phyloP scores from a whole-genome alignment of 495 filamentous ascomycete genomes.

The Penicillium coffeae region DNA sequence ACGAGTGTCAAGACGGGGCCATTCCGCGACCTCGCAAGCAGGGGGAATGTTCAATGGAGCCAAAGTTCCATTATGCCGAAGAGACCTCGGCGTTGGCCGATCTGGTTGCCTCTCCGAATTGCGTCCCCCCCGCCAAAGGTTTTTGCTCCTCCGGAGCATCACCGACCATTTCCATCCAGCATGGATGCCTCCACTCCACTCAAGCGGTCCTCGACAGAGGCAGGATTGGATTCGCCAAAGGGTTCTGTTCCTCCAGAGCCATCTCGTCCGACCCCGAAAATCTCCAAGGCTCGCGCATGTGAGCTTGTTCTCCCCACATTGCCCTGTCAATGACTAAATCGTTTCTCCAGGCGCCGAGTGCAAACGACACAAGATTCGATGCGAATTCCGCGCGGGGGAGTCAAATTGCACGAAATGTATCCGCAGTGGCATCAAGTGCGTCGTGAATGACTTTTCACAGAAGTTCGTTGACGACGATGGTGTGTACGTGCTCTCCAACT shows the following conservation, averaged over 20 bases:
- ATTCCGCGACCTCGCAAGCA: no score
- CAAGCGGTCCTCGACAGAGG: conserved; percentile 43
- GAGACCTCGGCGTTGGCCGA: conserved; percentile 9
- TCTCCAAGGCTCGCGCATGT: conserved; percentile 49
- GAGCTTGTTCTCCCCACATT: conserved; percentile 21
- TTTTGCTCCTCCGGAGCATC: conserved; percentile 38
- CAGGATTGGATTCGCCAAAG: conserved; percentile 33
- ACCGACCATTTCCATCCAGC: conserved; percentile 24
- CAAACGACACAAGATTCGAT: conserved; percentile 48
- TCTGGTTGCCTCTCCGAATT: background rate
- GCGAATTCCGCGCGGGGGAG: conserved; percentile 42
- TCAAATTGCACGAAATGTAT: conserved; percentile 43
- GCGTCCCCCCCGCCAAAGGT: conserved; percentile 9
- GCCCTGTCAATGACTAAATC: conserved; percentile 3
- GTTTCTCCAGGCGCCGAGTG: conserved; percentile 40
- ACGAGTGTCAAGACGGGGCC: no score
- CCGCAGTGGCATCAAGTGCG: conserved; percentile 45
- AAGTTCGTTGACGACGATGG: conserved; percentile 49
- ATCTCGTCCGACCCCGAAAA: conserved; percentile 27
- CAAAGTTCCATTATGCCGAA: no score
- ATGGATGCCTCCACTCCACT: conserved; percentile 28
- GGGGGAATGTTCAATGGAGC: no score
- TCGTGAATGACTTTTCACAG: conserved; percentile 48
- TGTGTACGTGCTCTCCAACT: conserved; percentile 26
- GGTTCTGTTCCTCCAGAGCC: conserved; percentile 20